phyloP scores from a whole-genome alignment of 163 green algal genomes.

The Trebouxia gelatinosa region DNA sequence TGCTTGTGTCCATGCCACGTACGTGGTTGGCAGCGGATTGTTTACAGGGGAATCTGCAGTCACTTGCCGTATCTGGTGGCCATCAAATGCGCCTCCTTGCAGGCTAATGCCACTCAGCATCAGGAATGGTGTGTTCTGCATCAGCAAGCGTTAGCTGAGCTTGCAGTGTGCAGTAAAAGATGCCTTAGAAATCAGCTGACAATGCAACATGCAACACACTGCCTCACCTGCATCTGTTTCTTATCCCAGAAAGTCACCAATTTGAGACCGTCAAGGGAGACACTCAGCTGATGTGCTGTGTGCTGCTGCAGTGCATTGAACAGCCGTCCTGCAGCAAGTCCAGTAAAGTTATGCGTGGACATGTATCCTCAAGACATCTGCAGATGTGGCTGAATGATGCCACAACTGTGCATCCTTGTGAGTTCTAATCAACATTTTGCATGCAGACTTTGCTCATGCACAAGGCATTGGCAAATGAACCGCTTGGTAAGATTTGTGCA shows the following conservation, averaged over 20 bases:
- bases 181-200: neutral
- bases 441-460: neutral
- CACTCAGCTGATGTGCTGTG: constrained; percentile 43
- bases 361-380: neutral
- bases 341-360: neutral
- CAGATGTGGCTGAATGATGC: neutral
- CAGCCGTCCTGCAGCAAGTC: constrained; percentile 35
- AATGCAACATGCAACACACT: neutral
- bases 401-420: neutral
- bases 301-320: constrained; percentile 76
- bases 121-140: constrained; percentile 9
- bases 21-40: constrained; percentile 41
- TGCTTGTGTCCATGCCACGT: constrained; percentile 60
- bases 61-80: constrained; percentile 44
- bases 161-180: neutral
- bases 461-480: neutral
- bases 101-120: constrained; percentile 49
- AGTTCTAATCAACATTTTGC: neutral
- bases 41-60: constrained; percentile 47
- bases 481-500: neutral
- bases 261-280: constrained; percentile 61
- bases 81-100: constrained; percentile 70
- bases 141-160: neutral
- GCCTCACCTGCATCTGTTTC: constrained; percentile 24
- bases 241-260: constrained; percentile 62